Conservation (phyloP, 305 asterid species). For the Fraxinus sp. region DNA sequence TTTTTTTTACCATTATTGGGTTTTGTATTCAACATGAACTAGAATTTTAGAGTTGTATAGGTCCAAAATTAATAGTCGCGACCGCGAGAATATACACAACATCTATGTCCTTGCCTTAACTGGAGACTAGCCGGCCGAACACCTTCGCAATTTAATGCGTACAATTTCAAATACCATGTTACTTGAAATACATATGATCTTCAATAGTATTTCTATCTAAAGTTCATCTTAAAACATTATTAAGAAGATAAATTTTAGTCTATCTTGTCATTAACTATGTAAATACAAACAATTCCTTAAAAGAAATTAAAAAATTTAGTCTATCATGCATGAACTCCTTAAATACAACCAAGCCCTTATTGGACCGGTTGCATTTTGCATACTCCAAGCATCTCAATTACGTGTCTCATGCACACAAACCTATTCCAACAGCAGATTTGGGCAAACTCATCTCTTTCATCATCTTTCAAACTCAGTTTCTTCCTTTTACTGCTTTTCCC, state of each 20-base stretch:
- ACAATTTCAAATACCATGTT: not conserved
- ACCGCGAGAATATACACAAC: not conserved
- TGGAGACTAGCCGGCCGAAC: not conserved
- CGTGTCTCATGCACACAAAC: constrained; percentile 33
- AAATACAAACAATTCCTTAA: not conserved
- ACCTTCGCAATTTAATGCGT: not conserved
- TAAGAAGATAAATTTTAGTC: not conserved
- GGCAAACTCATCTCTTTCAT: constrained; percentile 24
- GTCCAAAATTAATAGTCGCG: not conserved
- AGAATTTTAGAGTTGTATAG: not conserved
- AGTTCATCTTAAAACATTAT: not conserved
- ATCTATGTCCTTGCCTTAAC: not conserved
- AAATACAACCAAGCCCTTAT: not conserved
- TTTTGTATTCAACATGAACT: too few relatives aligned
- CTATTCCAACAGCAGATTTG: constrained; percentile 39
- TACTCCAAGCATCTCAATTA: not conserved
- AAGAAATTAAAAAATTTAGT: not conserved
- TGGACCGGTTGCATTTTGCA: not conserved
- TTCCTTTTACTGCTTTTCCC: constrained; percentile 10
- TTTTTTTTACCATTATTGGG: not conserved
- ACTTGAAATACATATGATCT: not conserved
- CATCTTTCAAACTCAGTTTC: not conserved
- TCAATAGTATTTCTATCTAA: not conserved
- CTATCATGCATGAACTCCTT: not conserved
- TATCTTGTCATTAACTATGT: not conserved